Evolutionary conservation across 768 basidiomycete species (phyloP), one percentile per base, ranked within the genome.

Genomic region (Pleurotus eryngii): DNA sequence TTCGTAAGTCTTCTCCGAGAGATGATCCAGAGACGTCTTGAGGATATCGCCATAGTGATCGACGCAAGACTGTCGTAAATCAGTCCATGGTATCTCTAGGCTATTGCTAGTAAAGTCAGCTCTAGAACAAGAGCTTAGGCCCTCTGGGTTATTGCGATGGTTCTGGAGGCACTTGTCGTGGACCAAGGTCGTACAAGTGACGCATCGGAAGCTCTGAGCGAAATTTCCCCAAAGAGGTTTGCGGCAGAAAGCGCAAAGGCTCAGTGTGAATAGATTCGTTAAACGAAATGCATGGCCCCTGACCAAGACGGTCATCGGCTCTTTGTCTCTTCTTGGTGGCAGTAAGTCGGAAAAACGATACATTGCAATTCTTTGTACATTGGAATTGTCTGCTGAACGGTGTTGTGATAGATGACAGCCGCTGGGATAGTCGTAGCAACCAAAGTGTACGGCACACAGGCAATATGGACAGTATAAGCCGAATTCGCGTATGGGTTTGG

Each of bases 381-480:
- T 70, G 26, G 67, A 60, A 61, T 83, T 82, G 11, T 75, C 63
- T 15, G 70, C 63, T 60, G 76, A 68, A 17, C 74, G 65, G 60
- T 89, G 89, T 60, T 86, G 78, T 5, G 78, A 67, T 57, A 83
- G 68, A 57, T 80, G 75, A 61, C 80, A 85, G 22, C 88, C 89
- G 49, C 81, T 80, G 5, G 84, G 81, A 58, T 84, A 77, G 61
- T 89, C 84, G 63, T 90, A 92, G 72, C 92, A 95, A 60, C 86
- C 83, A 57, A 90, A 82, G 68, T 95, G 92, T 5, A 90, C 81
- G 1, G 77, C 71, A 58, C 83, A 87, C 67, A 81, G 75, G 69
- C 91, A 92, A 49, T 86, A 78, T 0, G 86, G 79, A 64, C 91
- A 93, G 9, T 85, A 68, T 5, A 95, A 72, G 4, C 85, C 87